Conservation (phyloP, 2,329 filamentous ascomycete species). For the Fusarium phyllophilum region DNA sequence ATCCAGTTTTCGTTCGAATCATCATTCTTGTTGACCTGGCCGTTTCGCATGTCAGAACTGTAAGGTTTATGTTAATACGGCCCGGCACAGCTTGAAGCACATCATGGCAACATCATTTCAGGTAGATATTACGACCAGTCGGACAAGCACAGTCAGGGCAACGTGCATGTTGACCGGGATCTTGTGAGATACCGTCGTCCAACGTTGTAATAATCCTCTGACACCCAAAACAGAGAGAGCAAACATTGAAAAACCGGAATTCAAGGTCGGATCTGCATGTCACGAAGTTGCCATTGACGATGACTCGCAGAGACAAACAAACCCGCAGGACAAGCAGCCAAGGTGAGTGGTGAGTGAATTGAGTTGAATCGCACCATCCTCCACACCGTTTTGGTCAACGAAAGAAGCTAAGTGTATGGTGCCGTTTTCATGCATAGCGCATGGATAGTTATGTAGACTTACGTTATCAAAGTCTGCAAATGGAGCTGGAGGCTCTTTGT, state of each 20-base stretch:
- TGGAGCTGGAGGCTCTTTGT: slow-evolving; percentile 19
- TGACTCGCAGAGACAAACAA: slow-evolving; percentile 41
- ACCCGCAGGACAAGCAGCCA: slow-evolving; percentile 5
- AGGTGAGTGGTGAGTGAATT: slow-evolving; percentile 34
- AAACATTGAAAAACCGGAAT: slow-evolving; percentile 33
- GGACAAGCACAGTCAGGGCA: background rate
- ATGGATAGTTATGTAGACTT: slow-evolving; percentile 34
- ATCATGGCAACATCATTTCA: slow-evolving; percentile 29
- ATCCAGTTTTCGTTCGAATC: slow-evolving; percentile 19
- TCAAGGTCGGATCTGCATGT: slow-evolving; percentile 40
- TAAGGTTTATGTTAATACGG: slow-evolving; percentile 10
- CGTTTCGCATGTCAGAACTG: slow-evolving; percentile 9
- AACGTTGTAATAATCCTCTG: background rate
- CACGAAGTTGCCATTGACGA: slow-evolving; percentile 38
- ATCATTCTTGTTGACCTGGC: slow-evolving; percentile 6
- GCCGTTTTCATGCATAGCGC: slow-evolving; percentile 29
- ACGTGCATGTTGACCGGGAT: slow-evolving; percentile 2
- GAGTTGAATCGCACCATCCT: slow-evolving; percentile 35
- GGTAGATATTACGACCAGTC: background rate
- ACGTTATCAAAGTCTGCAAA: slow-evolving; percentile 33
- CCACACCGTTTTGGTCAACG: slow-evolving; percentile 30
- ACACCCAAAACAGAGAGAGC: background rate
- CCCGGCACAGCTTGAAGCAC: slow-evolving; percentile 1
- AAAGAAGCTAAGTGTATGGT: slow-evolving; percentile 34
- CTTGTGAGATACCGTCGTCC: background rate